Evolutionary conservation across 345 rosid genomes (phyloP).

Genomic region (Aegle marmelos): DNA sequence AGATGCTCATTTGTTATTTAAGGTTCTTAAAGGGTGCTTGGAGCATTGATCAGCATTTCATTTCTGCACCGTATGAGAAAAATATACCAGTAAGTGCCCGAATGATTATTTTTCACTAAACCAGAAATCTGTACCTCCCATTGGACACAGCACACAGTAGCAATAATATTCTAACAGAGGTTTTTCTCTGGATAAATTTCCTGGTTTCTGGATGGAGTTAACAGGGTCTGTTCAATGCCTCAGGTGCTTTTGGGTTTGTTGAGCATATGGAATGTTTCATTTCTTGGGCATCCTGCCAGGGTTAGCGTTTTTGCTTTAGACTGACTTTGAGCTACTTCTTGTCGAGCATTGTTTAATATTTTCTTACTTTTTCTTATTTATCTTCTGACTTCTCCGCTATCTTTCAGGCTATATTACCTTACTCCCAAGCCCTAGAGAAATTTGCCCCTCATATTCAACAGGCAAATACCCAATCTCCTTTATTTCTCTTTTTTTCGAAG

Average conservation of each 20-base stretch:
- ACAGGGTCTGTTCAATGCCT: constrained; percentile 3
- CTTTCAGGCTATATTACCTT: constrained; percentile 87
- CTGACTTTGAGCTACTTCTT: constrained; percentile 7
- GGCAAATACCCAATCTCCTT: constrained; percentile 35
- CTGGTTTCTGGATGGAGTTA: not conserved
- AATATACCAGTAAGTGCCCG: constrained; percentile 76
- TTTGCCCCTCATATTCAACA: constrained; percentile 96
- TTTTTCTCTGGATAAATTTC: not conserved
- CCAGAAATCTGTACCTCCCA: not conserved
- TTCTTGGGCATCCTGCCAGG: constrained; percentile 91
- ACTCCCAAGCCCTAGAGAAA: constrained; percentile 94
- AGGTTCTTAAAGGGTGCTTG: constrained; percentile 94
- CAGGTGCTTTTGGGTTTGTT: constrained; percentile 89
- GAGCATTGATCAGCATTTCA: constrained; percentile 86
- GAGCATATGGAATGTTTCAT: constrained; percentile 92
- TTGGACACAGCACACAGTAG: not conserved
- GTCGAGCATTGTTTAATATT: constrained; percentile 1
- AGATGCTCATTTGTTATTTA: constrained; percentile 3
- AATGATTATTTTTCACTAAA: not conserved
- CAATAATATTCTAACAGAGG: not conserved
- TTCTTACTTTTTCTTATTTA: not conserved
- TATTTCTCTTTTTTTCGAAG: not conserved
- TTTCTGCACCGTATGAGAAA: constrained; percentile 66
- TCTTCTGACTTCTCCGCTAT: constrained; percentile 14
- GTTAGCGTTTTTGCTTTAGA: constrained; percentile 38